Evolutionary conservation across 768 basidiomycete genomes (phyloP), one percentile per base, ranked within the genome.

Genomic region (Exidia glandulosa): DNA sequence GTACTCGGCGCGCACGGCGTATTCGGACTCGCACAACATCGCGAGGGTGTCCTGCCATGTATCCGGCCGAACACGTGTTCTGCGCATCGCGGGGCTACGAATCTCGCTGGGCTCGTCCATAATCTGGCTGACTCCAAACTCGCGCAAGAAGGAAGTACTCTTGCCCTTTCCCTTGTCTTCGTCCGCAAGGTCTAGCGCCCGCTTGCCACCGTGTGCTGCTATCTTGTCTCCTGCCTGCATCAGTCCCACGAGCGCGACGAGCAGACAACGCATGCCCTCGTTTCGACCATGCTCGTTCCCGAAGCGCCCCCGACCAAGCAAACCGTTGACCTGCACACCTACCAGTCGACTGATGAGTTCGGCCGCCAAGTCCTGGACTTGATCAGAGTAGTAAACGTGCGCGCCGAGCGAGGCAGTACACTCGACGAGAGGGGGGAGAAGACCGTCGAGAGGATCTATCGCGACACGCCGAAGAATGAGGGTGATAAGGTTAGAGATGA

Each of bases 351-450:
- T 81, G 45, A 92, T 82, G 50, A 94, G 73, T 70, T 94, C 94
- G 59, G 84, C 86, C 1, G 90, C 84, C 48, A 96, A 82, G 68
- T 96, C 94, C 67, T 92, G 90, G 56, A 94, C 91, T 72, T 97
- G 94, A 71, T 96, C 94, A 37, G 91, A 88, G 68, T 97, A 97
- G 75, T 96, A 94, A 58, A 95, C 85, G 67, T 95, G 93, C 12
- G 87, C 84, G 34, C 92, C 92, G 12, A 97, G 76, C 0, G 93
- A 89, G 2, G 87, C 77, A 47, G 94, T 86, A 67, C 88, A 87
- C 59, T 84, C 78, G 7, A 94, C 86, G 57, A 94, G 69, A 7
- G 79, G 71, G 0, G 83, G 78, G 12, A 97, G 74, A 10, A 92
- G 75, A 6, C 76, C 61, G 65, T 94, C 92, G 12, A 81, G 73